A percentile compares a stretch with the other conserved stretches of the same genome.
Conservation (phyloP, 176 grass and related monocot species). For the Raddia guianensis region DNA sequence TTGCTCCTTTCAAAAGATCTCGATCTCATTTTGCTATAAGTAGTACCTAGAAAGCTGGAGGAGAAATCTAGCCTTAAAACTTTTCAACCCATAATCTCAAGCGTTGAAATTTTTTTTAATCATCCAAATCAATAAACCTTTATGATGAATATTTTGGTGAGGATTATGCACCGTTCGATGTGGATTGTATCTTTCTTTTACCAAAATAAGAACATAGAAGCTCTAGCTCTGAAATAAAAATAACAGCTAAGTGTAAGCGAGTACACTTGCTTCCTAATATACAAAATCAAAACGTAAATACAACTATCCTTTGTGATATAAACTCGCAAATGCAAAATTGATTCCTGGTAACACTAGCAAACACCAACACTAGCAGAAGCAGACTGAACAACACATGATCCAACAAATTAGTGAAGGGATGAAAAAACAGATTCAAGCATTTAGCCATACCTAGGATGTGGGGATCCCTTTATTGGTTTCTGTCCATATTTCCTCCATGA, state of each 20-base stretch:
- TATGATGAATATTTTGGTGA: not conserved
- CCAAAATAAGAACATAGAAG: not conserved
- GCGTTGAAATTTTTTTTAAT: not conserved
- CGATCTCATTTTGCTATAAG: slow-evolving; percentile 2
- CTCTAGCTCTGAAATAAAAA: slow-evolving; percentile 14
- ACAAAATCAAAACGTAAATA: not conserved
- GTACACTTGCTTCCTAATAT: not conserved
- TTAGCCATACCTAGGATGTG: slow-evolving; percentile 85
- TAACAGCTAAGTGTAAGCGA: not conserved
- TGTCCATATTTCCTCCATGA: slow-evolving; percentile 98
- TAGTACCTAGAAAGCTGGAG: not conserved
- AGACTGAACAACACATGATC: slow-evolving; percentile 7
- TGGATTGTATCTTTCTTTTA: not conserved
- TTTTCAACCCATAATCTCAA: not conserved
- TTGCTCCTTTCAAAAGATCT: not conserved
- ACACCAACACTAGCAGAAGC: not conserved
- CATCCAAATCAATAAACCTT: not conserved
- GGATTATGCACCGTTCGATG: slow-evolving; percentile 18
- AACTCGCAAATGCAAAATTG: not conserved
- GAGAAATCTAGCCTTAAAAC: slow-evolving; percentile 10
- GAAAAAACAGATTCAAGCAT: slow-evolving; percentile 6
- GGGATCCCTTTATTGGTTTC: slow-evolving; percentile 99
- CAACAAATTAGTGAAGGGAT: not conserved
- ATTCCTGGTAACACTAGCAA: not conserved
- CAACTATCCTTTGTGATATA: not conserved